Evolutionary conservation across 2,329 filamentous ascomycete genomes (phyloP).

Genomic region (Elsinoe arachidis): DNA sequence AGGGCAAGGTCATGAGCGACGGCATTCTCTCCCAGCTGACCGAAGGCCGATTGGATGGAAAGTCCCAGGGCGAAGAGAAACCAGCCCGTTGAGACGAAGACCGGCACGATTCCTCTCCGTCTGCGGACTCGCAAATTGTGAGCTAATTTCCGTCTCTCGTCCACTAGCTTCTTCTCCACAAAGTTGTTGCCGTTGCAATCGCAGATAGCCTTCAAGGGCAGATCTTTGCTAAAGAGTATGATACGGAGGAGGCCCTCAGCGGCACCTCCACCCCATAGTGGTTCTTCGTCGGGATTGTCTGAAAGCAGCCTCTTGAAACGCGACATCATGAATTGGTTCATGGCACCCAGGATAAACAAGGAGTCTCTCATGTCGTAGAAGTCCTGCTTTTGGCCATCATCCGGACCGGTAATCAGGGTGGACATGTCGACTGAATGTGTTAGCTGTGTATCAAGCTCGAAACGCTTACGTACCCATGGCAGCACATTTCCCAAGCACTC

Average conservation of each 20-base stretch:
- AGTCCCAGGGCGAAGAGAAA: slow-evolving; percentile 33
- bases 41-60: slow-evolving; percentile 31
- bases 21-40: slow-evolving; percentile 30
- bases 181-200: neutral
- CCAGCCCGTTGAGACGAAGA: slow-evolving; percentile 36
- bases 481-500: slow-evolving; percentile 31
- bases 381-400: slow-evolving; percentile 24
- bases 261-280: neutral
- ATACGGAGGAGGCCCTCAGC: slow-evolving; percentile 34
- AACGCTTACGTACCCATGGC: slow-evolving; percentile 22
- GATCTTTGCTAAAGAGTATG: slow-evolving; percentile 33
- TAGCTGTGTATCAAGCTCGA: neutral
- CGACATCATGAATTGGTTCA: slow-evolving; percentile 39
- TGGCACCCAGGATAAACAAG: slow-evolving; percentile 36
- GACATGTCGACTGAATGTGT: slow-evolving; percentile 30
- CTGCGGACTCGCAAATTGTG: slow-evolving; percentile 34
- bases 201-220: slow-evolving; percentile 24
- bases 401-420: slow-evolving; percentile 23
- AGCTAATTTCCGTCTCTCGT: slow-evolving; percentile 30
- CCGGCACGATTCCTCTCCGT: slow-evolving; percentile 33
- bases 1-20: slow-evolving; percentile 38
- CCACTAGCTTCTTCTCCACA: slow-evolving; percentile 17
- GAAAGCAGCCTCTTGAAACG: slow-evolving; percentile 7
- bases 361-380: slow-evolving; percentile 36
- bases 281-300: slow-evolving; percentile 23